Conservation (phyloP, 495 filamentous ascomycete species). For the Xylaria venustula region DNA sequence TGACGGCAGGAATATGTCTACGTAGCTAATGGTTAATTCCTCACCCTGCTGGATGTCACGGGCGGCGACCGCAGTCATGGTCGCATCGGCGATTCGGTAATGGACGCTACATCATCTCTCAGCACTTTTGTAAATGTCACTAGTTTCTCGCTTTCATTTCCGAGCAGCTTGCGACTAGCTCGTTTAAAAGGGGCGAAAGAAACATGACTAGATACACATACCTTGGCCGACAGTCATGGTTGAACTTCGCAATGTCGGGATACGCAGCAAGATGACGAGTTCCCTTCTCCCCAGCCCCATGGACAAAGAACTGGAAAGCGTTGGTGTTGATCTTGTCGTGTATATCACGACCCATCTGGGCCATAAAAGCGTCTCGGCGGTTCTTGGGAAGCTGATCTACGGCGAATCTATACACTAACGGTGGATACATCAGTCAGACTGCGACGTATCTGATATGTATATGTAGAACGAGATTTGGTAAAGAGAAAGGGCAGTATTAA, state of each 20-base stretch:
- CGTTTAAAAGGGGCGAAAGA: too few species aligned
- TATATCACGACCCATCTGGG: conserved; percentile 34
- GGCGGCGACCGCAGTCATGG: conserved; percentile 38
- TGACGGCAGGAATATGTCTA: conserved; percentile 28
- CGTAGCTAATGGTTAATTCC: conserved; percentile 43
- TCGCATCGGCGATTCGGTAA: conserved; percentile 40
- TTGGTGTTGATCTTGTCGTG: conserved; percentile 39
- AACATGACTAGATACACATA: conserved; percentile 26
- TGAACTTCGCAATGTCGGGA: conserved; percentile 36
- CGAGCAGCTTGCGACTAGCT: background rate
- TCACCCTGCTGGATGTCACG: conserved; percentile 38
- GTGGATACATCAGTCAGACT: too few species aligned
- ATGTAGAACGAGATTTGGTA: too few species aligned
- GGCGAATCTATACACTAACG: conserved; percentile 30
- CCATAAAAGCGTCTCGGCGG: conserved; percentile 24
- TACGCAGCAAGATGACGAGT: conserved; percentile 35
- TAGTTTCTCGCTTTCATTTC: too few species aligned
- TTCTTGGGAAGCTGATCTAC: conserved; percentile 26
- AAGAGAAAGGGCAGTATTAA: too few species aligned
- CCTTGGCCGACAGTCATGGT: conserved; percentile 49
- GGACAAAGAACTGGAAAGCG: conserved; percentile 38
- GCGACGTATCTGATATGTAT: too few species aligned
- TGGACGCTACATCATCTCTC: conserved; percentile 28
- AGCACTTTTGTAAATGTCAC: background rate
- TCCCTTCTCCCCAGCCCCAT: conserved; percentile 22